Conservation (phyloP, 345 rosid species). For the Citrus maxima region DNA sequence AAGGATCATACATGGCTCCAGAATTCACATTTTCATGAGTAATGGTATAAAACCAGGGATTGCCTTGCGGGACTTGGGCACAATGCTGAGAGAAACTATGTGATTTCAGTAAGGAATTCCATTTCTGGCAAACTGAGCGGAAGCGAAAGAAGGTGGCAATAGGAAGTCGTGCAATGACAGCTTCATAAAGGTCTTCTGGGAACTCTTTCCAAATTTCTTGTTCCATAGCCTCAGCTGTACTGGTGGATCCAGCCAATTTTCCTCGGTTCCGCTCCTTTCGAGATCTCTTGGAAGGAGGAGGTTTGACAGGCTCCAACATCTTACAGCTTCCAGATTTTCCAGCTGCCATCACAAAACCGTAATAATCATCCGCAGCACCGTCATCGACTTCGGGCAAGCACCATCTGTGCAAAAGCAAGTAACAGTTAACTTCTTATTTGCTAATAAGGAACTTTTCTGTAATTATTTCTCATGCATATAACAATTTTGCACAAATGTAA, state of each 20-base stretch:
- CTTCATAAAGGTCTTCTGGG: constrained; percentile 92
- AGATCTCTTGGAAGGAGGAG: constrained; percentile 67
- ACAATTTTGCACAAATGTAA: neutral
- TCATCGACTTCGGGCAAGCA: constrained; percentile 58
- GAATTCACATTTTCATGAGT: constrained; percentile 81
- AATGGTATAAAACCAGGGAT: constrained; percentile 92
- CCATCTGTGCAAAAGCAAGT: constrained; percentile 47
- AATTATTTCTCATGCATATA: neutral
- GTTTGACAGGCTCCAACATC: constrained; percentile 67
- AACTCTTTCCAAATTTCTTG: constrained; percentile 88
- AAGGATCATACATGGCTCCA: constrained; percentile 90
- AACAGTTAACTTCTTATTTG: constrained; percentile 10
- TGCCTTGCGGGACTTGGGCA: constrained; percentile 47
- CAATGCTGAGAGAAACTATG: constrained; percentile 75
- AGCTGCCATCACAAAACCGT: constrained; percentile 65
- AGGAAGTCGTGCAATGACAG: constrained; percentile 89
- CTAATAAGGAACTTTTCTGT: neutral
- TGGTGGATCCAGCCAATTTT: constrained; percentile 36
- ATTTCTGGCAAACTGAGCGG: constrained; percentile 79
- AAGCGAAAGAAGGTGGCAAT: constrained; percentile 77
- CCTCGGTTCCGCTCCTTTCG: constrained; percentile 71
- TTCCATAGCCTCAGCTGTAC: constrained; percentile 57
- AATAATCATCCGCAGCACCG: constrained; percentile 60
- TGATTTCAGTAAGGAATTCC: constrained; percentile 75
- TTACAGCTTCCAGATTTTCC: constrained; percentile 66